Base-by-base conservation (phyloP, 2,329 filamentous ascomycete genomes). In the Microcyclospora tardicrescens region DNA sequence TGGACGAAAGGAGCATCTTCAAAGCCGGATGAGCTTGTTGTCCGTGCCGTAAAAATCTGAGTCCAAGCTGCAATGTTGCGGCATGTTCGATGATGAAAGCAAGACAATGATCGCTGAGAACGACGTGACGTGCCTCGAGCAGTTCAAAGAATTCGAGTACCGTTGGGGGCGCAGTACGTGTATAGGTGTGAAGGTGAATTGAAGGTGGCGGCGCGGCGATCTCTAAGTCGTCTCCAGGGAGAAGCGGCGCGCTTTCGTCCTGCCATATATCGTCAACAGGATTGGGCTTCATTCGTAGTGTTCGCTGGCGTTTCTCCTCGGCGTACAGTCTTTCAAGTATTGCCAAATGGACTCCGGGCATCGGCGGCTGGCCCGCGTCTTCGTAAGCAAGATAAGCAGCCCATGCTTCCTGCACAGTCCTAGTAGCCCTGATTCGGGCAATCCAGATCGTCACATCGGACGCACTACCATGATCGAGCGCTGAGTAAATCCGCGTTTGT, bases 391-490 rank as follows among this genome's bases (percentile, higher is more conserved):
- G 55, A 52, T 77, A 80, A 44, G 71, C 75, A 15, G 75, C 74
- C 76, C 76, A 80, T 5, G 76, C 75, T 58, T 80, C 75, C 43
- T 73, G 66, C 34, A 72, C 57, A 3, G 75, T 79, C 28, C 76
- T 64, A 10, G 76, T 80, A 15, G 72, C 66, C 34, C 63, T 61
- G 37, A 80, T 71, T 10, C 75, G 66, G 27, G 71, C 72, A 40
- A 65, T 64, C 75, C 76, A 79, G 10, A 71, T 49, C 10, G 33
- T 37, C 10, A 37, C 32, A 12, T 43, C 12, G 10, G 39, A 10
- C 15, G 32, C 35, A 24, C 19, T 24, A 24, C 19, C 19, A 24
- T 24, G 19, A 32, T 32, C 30, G 30, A 32, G 30, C 30, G 10
- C 4, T n/a, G 12, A 15, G 6, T 4, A 5, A n/a, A 15, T n/a